Evolutionary conservation across 768 basidiomycete species (phyloP).

Genomic region (Clavaria fumosa): DNA sequence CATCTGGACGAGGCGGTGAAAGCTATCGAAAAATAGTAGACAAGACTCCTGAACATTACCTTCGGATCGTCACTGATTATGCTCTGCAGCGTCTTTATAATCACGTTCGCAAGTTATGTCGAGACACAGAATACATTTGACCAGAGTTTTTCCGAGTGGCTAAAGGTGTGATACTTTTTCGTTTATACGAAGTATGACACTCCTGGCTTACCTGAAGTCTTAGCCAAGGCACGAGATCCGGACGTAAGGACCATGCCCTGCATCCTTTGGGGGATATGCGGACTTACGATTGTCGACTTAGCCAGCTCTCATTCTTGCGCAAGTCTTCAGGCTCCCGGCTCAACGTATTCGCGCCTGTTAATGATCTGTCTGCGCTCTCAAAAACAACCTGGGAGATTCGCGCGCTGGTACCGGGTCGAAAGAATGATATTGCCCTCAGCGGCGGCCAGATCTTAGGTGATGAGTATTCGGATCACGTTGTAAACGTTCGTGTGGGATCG

Average conservation of each 20-base stretch:
- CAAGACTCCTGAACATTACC: constrained; percentile 6
- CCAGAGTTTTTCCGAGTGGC: constrained; percentile 74
- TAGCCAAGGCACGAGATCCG: constrained; percentile 82
- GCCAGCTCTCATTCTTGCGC: constrained; percentile 77
- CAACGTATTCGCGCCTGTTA: constrained; percentile 83
- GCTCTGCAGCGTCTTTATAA: constrained; percentile 67
- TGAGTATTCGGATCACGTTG: constrained; percentile 90
- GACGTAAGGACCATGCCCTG: no score
- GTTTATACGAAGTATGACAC: no score
- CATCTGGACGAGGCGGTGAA: constrained; percentile 53
- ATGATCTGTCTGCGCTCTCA: constrained; percentile 73
- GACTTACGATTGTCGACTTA: no score
- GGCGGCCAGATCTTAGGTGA: constrained; percentile 85
- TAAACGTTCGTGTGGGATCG: constrained; percentile 37
- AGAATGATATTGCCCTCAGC: constrained; percentile 55
- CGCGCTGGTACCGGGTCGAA: constrained; percentile 47
- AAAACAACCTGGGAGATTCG: constrained; percentile 44
- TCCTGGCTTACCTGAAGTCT: no score
- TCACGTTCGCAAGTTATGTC: constrained; percentile 85
- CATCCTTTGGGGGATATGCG: no score
- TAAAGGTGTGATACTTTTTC: constrained; percentile 65
- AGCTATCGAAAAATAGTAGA: constrained; percentile 83
- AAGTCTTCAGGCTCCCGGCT: constrained; percentile 68
- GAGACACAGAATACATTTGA: constrained; percentile 43
- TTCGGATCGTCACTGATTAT: background rate